Evolutionary conservation across 1,139 yeast genomes (phyloP).

Genomic region (Taphrina flavorubra): DNA sequence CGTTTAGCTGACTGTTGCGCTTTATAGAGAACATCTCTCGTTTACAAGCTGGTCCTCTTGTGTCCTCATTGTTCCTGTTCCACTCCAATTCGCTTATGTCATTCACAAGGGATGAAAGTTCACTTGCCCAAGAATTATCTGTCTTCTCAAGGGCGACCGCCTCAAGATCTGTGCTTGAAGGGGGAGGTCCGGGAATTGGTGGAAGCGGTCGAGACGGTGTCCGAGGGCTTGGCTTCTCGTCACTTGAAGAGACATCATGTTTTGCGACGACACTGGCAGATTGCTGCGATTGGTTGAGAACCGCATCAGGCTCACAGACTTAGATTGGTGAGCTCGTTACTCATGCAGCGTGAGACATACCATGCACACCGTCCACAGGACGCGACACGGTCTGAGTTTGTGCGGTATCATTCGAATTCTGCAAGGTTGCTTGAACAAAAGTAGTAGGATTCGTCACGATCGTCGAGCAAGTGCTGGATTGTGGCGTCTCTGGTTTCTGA

Average conservation of each 20-base stretch:
- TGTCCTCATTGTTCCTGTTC: not conserved
- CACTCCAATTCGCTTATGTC: not conserved
- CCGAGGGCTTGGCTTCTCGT: not conserved
- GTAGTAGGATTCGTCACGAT: no score
- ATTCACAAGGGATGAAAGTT: not conserved
- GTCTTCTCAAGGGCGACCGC: not conserved
- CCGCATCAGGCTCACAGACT: no score
- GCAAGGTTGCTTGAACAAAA: no score
- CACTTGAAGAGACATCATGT: not conserved
- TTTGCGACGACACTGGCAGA: not conserved
- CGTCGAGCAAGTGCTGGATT: not conserved
- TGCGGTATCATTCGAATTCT: no score
- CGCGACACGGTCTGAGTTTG: no score
- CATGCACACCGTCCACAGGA: no score
- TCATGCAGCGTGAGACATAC: no score
- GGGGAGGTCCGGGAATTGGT: not conserved
- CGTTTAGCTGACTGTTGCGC: conserved; percentile 8
- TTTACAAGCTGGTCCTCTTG: not conserved
- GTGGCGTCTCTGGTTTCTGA: not conserved
- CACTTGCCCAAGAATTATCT: conserved; percentile 8
- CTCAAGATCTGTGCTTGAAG: not conserved
- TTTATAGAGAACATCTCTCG: conserved; percentile 11
- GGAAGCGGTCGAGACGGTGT: conserved; percentile 4
- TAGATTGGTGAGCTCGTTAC: no score
- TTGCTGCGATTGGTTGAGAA: no score